Conservation (phyloP, 371 early-diverging fungal genomes). For the Mortierella sp. region DNA sequence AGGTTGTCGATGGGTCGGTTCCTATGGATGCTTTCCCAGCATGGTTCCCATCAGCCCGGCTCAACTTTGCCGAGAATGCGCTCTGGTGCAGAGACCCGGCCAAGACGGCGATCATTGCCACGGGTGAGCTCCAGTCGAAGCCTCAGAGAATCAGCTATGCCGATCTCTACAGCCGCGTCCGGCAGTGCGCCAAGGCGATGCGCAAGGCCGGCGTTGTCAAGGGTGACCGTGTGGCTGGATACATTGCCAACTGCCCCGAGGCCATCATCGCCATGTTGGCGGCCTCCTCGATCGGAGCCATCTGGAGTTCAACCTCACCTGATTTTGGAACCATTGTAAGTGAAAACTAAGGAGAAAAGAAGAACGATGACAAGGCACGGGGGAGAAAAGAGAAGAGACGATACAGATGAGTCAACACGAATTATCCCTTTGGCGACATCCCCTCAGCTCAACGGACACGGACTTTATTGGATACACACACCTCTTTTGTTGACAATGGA, state of each 20-base stretch:
- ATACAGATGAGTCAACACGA: too few species aligned
- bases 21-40: conserved; percentile 89
- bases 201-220: conserved; percentile 75
- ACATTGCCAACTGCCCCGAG: conserved; percentile 76
- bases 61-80: conserved; percentile 96
- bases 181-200: conserved; percentile 80
- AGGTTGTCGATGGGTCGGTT: conserved; percentile 74
- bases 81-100: conserved; percentile 75
- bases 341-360: conserved; percentile 3
- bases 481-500: too few species aligned
- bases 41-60: conserved; percentile 89
- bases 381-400: too few species aligned
- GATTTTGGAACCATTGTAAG: conserved; percentile 92
- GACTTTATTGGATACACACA: conserved; percentile 11
- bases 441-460: too few species aligned
- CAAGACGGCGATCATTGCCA: conserved; percentile 81
- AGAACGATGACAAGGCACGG: too few species aligned
- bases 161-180: conserved; percentile 82
- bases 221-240: conserved; percentile 95
- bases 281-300: conserved; percentile 93
- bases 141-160: conserved; percentile 75
- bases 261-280: conserved; percentile 88
- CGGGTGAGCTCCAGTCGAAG: conserved; percentile 61
- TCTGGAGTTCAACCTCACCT: conserved; percentile 96
- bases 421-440: too few species aligned